Conservation (phyloP, 2,329 filamentous ascomycete genomes). For the Verticillium albo-atrum region DNA sequence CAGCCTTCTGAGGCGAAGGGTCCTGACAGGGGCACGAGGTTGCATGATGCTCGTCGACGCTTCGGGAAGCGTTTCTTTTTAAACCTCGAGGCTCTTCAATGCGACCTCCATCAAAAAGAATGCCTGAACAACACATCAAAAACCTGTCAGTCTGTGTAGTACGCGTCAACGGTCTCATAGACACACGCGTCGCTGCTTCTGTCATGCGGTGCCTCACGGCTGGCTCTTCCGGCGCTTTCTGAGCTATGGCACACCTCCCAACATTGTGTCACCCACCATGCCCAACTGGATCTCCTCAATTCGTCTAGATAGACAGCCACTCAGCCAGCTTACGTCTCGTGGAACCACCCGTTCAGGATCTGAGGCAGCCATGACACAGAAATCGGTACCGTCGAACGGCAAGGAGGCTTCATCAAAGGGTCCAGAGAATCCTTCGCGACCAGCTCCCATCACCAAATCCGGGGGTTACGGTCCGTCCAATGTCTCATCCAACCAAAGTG, state of each 20-base stretch:
- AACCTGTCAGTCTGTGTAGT: too few relatives aligned
- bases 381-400: background rate
- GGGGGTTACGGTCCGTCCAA: background rate
- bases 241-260: too few relatives aligned
- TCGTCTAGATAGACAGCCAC: too few relatives aligned
- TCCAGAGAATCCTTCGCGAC: background rate
- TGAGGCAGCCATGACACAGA: background rate
- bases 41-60: background rate
- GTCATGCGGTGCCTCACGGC: too few relatives aligned
- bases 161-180: too few relatives aligned
- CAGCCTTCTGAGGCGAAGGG: background rate
- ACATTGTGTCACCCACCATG: too few relatives aligned
- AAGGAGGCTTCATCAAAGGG: background rate
- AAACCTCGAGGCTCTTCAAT: background rate
- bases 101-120: too few relatives aligned
- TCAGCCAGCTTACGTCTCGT: too few relatives aligned
- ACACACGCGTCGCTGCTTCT: too few relatives aligned
- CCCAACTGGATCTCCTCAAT: too few relatives aligned
- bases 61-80: background rate
- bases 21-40: background rate
- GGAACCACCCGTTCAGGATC: background rate
- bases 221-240: too few relatives aligned
- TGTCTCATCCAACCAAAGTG: background rate
- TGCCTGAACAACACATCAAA: too few relatives aligned
- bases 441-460: background rate